Evolutionary conservation across 2,329 filamentous ascomycete species (phyloP).

Genomic region (Reticulascus tulasneorum): DNA sequence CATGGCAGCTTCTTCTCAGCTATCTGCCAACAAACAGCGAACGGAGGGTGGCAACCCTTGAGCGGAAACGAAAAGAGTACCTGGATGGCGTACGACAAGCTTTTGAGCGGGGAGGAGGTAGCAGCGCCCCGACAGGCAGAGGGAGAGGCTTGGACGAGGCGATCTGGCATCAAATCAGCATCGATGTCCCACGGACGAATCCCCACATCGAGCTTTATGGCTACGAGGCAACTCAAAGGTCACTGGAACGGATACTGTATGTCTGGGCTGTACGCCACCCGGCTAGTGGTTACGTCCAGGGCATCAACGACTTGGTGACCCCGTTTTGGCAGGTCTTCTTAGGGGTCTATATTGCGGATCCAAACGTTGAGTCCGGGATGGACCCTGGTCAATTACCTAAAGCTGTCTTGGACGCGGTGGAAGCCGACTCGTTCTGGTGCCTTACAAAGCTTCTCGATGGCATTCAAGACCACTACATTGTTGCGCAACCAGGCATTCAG

Average conservation of each 20-base stretch:
- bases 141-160: constrained; percentile 80
- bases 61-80: constrained; percentile 95
- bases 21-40: constrained; percentile 98
- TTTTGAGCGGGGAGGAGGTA: constrained; percentile 61
- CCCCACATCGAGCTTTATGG: constrained; percentile 92
- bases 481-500: constrained; percentile 94
- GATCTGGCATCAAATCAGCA: constrained; percentile 99
- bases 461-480: constrained; percentile 98
- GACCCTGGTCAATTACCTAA: constrained; percentile 91
- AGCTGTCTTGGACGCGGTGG: constrained; percentile 89
- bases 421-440: constrained; percentile 98
- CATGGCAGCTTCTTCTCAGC: constrained; percentile 94
- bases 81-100: constrained; percentile 80
- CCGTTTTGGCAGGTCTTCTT: constrained; percentile 98
- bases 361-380: constrained; percentile 90
- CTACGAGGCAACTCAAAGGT: constrained; percentile 93
- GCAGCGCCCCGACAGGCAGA: constrained; percentile 33
- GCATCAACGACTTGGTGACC: constrained; percentile 96
- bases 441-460: constrained; percentile 96
- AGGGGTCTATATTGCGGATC: constrained; percentile 89
- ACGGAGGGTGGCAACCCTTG: constrained; percentile 80
- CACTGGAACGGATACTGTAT: constrained; percentile 90
- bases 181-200: constrained; percentile 93
- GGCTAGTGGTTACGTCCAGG: constrained; percentile 95
- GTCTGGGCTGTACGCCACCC: constrained; percentile 97